Evolutionary conservation across 495 filamentous ascomycete genomes (phyloP).

Genomic region (Penicillium ucsense): DNA sequence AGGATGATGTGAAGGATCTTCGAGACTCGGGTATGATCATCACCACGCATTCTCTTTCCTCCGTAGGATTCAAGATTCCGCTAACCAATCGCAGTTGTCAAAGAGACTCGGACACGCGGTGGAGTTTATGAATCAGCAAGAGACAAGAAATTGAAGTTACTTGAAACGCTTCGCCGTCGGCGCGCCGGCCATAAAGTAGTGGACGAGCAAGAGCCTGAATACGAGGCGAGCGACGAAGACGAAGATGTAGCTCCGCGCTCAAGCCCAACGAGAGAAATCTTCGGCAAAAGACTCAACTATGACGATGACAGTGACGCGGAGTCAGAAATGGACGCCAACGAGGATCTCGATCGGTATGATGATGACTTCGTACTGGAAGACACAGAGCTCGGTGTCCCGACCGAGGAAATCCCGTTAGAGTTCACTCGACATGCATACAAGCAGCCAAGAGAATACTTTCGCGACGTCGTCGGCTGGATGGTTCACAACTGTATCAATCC

Average conservation of each 20-base stretch:
- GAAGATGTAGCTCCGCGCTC: background rate
- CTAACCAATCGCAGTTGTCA: conserved; percentile 18
- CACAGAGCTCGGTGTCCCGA: conserved; percentile 52
- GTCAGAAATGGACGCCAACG: conserved; percentile 24
- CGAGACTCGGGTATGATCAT: conserved; percentile 30
- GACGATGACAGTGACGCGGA: conserved; percentile 27
- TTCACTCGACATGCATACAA: conserved; percentile 58
- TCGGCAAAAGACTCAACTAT: background rate
- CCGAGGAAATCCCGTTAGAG: conserved; percentile 55
- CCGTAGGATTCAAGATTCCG: background rate
- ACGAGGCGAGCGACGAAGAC: conserved; percentile 7
- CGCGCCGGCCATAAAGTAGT: conserved; percentile 47
- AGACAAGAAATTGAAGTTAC: conserved; percentile 32
- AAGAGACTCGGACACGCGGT: conserved; percentile 34
- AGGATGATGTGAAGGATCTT: conserved; percentile 38
- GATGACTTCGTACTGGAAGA: conserved; percentile 64
- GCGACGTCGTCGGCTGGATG: conserved; percentile 72
- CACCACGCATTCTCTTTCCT: conserved; percentile 2
- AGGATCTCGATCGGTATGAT: conserved; percentile 51
- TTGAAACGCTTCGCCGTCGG: conserved; percentile 46
- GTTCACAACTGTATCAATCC: conserved; percentile 70
- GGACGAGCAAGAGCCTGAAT: conserved; percentile 14
- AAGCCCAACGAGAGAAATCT: background rate
- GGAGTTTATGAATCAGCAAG: conserved; percentile 29
- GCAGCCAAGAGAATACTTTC: conserved; percentile 68